A percentile compares a stretch with the other conserved stretches of the same genome.
These are phyloP conservation scores for Thielaviopsis populi DNA, from an alignment of 2,329 filamentous ascomycete species.

Conservation along the genomic window DNA sequence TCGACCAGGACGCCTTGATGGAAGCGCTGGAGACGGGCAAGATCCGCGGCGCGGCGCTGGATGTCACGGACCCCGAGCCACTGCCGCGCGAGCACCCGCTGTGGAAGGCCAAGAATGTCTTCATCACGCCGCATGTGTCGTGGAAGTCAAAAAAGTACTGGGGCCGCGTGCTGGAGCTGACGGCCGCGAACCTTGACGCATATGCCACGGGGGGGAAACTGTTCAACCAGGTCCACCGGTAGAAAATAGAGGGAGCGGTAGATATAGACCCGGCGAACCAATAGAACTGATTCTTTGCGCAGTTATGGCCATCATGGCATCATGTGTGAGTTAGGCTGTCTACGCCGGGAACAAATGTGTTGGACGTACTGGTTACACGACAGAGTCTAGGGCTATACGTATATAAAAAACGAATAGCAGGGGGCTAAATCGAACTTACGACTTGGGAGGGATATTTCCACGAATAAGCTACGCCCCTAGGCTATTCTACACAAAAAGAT, in stretches of 20 bases:
- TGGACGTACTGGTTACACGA: neutral
- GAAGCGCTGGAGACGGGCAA: slow-evolving; percentile 36
- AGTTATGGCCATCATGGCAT: neutral
- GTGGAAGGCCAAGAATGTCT: slow-evolving; percentile 54
- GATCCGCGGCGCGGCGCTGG: slow-evolving; percentile 52
- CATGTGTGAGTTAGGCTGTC: neutral
- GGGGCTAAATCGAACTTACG: neutral
- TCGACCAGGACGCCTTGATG: slow-evolving; percentile 42
- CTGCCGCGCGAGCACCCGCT: slow-evolving; percentile 51
- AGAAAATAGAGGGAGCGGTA: no score
- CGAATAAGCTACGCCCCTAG: neutral
- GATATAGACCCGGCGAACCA: neutral
- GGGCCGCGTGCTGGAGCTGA: slow-evolving; percentile 29
- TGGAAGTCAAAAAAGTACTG: slow-evolving; percentile 28
- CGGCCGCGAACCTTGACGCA: slow-evolving; percentile 29
- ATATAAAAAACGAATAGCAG: neutral
- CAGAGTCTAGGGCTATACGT: neutral
- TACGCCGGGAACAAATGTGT: no score
- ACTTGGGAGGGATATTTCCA: no score
- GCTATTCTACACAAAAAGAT: neutral
- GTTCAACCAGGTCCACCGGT: slow-evolving; percentile 29
- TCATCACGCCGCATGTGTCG: slow-evolving; percentile 42
- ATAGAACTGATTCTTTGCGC: neutral
- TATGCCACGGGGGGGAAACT: slow-evolving; percentile 26
- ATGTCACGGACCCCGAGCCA: slow-evolving; percentile 69